Base-by-base conservation (phyloP, 2,329 filamentous ascomycete species). In the Cladosporium sp. region DNA sequence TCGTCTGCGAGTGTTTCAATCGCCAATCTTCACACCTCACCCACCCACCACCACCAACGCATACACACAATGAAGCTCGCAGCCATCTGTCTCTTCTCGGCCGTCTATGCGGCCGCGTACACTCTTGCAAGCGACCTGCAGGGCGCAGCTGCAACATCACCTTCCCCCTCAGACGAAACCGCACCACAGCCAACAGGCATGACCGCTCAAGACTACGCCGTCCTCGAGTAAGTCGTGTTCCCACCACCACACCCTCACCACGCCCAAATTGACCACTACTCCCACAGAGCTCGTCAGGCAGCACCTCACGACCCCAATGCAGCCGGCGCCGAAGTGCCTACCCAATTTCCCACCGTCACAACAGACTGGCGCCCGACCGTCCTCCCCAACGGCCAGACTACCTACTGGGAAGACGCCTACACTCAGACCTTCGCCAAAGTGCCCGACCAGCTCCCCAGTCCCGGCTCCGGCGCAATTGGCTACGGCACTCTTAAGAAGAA, bases 361-460 rank as follows among this genome's bases (percentile, higher is more conserved):
- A 66, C 66, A 19, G 57, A 64, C 49, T 67, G 62, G 63, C 56
- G 64, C 22, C 57, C 60, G 13, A 60, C 51, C 20, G 51, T 55
- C 10, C 62, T 60, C 1, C 60, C 61, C 24, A 53, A 20, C 32
- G 49, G 49, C 45, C 37, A 52, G 6, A 62, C 59, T n/a, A 67
- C 66, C 25, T 70, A 59, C 37, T 55, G 61, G 15, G 35, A 62
- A 22, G 56, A 66, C 58, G 54, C 65, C 52, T 71, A 69, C 62
- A 70, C 68, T 1, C 70, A 72, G 42, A 65, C 63, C 9, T 71
- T 71, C 57, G 61, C 61, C 8, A 40, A 54, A 12, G 62, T 69
- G 1, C 68, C 68, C 10, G 65, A 67, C 36, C 68, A 71, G 53
- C 59, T 57, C 51, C 60, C 66, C 9, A 61, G 58, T 2, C 62